These are phyloP conservation scores for Termitomyces sp. DNA, from an alignment of 768 basidiomycete species.

Conservation along the genomic window DNA sequence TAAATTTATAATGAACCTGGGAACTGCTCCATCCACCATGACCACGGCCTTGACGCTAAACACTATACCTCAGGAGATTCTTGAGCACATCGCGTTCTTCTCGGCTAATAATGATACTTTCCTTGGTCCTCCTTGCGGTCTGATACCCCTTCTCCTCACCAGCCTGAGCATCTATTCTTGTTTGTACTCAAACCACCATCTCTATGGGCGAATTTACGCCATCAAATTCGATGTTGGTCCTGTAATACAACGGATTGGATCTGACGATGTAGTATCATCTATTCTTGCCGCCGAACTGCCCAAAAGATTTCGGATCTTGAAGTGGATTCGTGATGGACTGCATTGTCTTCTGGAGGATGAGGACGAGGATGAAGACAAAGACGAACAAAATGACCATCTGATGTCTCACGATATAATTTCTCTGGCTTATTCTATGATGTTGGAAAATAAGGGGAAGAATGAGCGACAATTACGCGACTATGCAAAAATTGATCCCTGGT, in stretches of 20 bases:
- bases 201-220: conserved; percentile 69
- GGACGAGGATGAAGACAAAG: conserved; percentile 7
- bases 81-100: conserved; percentile 74
- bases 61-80: conserved; percentile 67
- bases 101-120: conserved; percentile 39
- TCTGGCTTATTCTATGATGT: conserved; percentile 69
- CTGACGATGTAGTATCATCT: conserved; percentile 30
- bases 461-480: conserved; percentile 66
- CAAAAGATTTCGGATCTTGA: conserved; percentile 54
- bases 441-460: conserved; percentile 79
- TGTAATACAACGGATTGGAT: conserved; percentile 44
- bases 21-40: conserved; percentile 1
- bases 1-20: not conserved
- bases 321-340: conserved; percentile 44
- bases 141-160: conserved; percentile 51
- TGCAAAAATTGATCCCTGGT: conserved; percentile 57
- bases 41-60: conserved; percentile 32
- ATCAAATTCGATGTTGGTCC: conserved; percentile 61
- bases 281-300: conserved; percentile 59
- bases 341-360: conserved; percentile 28
- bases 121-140: conserved; percentile 56
- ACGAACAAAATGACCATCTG: conserved; percentile 17
- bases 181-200: conserved; percentile 58
- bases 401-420: conserved; percentile 49
- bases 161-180: conserved; percentile 43